Conservation (phyloP, 768 basidiomycete genomes). For the Cyathus striatus region DNA sequence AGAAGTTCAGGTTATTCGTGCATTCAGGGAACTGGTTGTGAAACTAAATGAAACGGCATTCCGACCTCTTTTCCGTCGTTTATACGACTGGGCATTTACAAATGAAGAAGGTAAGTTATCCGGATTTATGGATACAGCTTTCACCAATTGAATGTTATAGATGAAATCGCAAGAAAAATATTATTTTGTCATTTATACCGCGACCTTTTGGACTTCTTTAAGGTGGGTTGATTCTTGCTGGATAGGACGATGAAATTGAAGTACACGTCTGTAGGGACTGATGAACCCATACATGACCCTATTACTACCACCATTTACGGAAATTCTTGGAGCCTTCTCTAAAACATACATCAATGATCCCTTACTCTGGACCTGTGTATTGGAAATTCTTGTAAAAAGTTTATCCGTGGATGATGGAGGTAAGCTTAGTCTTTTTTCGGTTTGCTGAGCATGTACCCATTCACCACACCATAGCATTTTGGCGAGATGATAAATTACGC, state of each 20-base stretch:
- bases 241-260: neutral
- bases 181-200: conserved; percentile 75
- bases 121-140: too few species aligned
- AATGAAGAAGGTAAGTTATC: conserved; percentile 37
- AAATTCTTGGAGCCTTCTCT: conserved; percentile 51
- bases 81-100: conserved; percentile 94
- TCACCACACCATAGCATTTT: conserved; percentile 58
- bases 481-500: conserved; percentile 79
- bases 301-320: conserved; percentile 61
- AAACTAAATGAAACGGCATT: conserved; percentile 92
- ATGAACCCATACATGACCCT: conserved; percentile 91
- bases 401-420: conserved; percentile 78
- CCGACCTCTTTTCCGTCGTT: conserved; percentile 83
- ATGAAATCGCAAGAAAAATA: conserved; percentile 44
- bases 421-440: conserved; percentile 21
- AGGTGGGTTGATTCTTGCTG: conserved; percentile 39
- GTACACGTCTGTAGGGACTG: conserved; percentile 44
- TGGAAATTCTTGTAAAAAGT: conserved; percentile 63
- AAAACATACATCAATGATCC: conserved; percentile 24
- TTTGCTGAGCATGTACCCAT: neutral
- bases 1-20: conserved; percentile 49
- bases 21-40: conserved; percentile 85
- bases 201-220: conserved; percentile 81
- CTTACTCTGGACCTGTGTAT: conserved; percentile 57
- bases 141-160: too few species aligned